phyloP scores from a whole-genome alignment of 2,329 filamentous ascomycete species.

The Paecilomyces formosus region DNA sequence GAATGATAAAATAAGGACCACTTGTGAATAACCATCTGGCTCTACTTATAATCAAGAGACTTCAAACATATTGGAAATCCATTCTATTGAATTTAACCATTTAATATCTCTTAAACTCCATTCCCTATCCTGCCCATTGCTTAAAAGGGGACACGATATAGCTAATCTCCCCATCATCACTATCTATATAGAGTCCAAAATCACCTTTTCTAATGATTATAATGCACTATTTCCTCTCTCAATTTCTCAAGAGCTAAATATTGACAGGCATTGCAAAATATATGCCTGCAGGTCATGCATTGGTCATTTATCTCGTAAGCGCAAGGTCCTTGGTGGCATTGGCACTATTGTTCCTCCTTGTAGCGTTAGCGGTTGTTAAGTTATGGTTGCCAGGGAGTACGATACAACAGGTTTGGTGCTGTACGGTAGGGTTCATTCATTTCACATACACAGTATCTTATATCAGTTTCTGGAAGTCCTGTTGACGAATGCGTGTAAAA shows the following conservation, averaged over 20 bases:
- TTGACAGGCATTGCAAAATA: not conserved
- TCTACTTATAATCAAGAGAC: too few species aligned
- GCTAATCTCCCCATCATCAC: too few species aligned
- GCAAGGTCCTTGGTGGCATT: slow-evolving; percentile 6
- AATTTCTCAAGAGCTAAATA: not conserved
- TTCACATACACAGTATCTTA: not conserved
- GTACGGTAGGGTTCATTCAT: not conserved
- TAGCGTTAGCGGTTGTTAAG: not conserved
- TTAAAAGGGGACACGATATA: too few species aligned
- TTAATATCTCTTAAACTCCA: too few species aligned
- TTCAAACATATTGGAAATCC: too few species aligned
- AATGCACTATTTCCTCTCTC: not conserved
- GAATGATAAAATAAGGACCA: not conserved
- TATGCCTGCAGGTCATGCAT: slow-evolving; percentile 4
- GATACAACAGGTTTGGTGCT: not conserved
- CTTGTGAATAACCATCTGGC: too few species aligned
- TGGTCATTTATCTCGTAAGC: not conserved
- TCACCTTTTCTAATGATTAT: not conserved
- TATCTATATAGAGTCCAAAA: too few species aligned
- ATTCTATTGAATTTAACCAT: too few species aligned
- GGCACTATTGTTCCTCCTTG: slow-evolving; percentile 4
- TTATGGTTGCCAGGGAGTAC: too few species aligned
- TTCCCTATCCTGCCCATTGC: too few species aligned
- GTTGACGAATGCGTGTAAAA: not conserved
- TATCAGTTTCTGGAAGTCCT: not conserved